Evolutionary conservation across 345 rosid genomes (phyloP).

Genomic region (Pistacia atlantica): DNA sequence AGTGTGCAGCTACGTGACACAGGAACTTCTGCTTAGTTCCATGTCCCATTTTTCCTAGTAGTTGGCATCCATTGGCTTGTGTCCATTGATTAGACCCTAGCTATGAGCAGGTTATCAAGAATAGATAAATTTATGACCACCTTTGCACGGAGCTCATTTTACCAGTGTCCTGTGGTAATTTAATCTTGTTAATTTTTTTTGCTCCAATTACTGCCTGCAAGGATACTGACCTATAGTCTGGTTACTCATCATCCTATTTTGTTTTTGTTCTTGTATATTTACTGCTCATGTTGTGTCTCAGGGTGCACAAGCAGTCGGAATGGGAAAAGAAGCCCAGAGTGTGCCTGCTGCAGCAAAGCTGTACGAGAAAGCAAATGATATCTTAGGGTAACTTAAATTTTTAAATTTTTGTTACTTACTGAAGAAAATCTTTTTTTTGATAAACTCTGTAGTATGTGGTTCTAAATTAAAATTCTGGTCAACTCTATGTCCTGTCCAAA

Average conservation of each 20-base stretch:
- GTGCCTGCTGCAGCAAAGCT: slow-evolving; percentile 76
- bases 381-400: slow-evolving; percentile 52
- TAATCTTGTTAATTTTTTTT: neutral
- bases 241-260: neutral
- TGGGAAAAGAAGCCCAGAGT: slow-evolving; percentile 91
- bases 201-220: neutral
- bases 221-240: neutral
- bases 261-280: neutral
- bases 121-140: neutral
- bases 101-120: neutral
- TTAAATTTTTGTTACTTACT: neutral
- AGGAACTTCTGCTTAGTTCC: neutral
- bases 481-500: neutral
- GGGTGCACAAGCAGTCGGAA: slow-evolving; percentile 98
- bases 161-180: neutral
- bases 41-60: neutral
- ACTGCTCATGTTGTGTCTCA: slow-evolving; percentile 22
- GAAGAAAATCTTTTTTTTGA: neutral
- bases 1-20: neutral
- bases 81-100: neutral
- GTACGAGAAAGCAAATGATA: slow-evolving; percentile 79
- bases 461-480: neutral
- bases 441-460: neutral
- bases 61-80: neutral
- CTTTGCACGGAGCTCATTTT: neutral